These are phyloP conservation scores for Malassezia obtusa DNA, from an alignment of 1,284 basidiomycete species.

Conservation along the genomic window DNA sequence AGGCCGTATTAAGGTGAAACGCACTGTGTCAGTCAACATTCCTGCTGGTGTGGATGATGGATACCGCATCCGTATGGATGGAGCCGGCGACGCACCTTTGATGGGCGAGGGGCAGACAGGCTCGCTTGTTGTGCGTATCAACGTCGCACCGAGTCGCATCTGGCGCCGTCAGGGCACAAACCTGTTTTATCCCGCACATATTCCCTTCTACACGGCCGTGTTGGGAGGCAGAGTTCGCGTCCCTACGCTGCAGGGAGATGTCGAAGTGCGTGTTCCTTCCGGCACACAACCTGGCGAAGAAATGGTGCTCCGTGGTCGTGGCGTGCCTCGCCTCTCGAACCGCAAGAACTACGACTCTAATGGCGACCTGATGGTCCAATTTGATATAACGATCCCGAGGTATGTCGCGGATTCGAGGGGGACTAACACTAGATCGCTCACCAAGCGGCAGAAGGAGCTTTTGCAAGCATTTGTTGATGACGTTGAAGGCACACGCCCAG, in stretches of 20 bases:
- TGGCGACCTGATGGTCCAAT: conserved; percentile 85
- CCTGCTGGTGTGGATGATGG: conserved; percentile 82
- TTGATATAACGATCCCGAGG: conserved; percentile 81
- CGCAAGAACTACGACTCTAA: conserved; percentile 44
- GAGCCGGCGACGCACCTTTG: conserved; percentile 75
- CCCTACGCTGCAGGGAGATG: conserved; percentile 88
- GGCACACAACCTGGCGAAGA: conserved; percentile 96
- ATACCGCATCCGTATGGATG: conserved; percentile 77
- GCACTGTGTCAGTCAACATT: conserved; percentile 71
- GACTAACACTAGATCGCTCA: conserved; percentile 59
- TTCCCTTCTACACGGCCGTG: conserved; percentile 83
- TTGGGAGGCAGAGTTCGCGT: conserved; percentile 85
- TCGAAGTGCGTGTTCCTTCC: conserved; percentile 81
- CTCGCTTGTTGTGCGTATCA: conserved; percentile 78
- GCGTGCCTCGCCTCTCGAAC: conserved; percentile 58
- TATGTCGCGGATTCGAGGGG: conserved; percentile 50
- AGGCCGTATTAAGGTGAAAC: conserved; percentile 73
- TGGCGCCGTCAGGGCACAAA: conserved; percentile 88
- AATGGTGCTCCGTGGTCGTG: conserved; percentile 82
- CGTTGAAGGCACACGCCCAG: conserved; percentile 58
- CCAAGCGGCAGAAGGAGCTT: conserved; percentile 71
- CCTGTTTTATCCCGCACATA: conserved; percentile 78
- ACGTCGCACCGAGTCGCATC: conserved; percentile 68
- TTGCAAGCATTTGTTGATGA: conserved; percentile 86
- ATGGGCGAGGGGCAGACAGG: conserved; percentile 60